Evolutionary conservation across 2,329 filamentous ascomycete genomes (phyloP).

Genomic region (Didymella segeticola): DNA sequence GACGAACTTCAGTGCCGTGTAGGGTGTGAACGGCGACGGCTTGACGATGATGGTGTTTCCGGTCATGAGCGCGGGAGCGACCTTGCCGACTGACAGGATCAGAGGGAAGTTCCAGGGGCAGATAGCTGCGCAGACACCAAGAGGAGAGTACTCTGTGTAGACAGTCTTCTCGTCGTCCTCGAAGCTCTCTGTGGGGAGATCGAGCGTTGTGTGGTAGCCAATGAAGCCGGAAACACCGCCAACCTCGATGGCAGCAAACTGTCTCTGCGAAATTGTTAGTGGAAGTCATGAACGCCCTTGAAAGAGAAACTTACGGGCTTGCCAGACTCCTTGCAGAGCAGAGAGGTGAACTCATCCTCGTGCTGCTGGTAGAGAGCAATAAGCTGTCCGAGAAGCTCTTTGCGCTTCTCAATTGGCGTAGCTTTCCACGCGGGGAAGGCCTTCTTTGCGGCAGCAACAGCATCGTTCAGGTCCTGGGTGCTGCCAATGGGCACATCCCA

Average conservation of each 20-base stretch:
- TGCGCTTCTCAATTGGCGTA: constrained; percentile 43
- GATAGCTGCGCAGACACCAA: constrained; percentile 54
- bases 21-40: constrained; percentile 65
- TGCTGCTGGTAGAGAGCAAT: constrained; percentile 35
- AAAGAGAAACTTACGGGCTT: constrained; percentile 39
- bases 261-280: constrained; percentile 39
- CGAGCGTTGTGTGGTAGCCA: constrained; percentile 46
- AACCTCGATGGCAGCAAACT: constrained; percentile 52
- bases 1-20: constrained; percentile 64
- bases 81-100: constrained; percentile 60
- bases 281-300: too few species aligned
- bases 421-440: constrained; percentile 58
- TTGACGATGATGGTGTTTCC: constrained; percentile 65
- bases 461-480: constrained; percentile 58
- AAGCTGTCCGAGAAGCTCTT: constrained; percentile 39
- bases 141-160: constrained; percentile 55
- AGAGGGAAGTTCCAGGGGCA: constrained; percentile 61
- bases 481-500: constrained; percentile 60
- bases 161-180: constrained; percentile 56
- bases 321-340: constrained; percentile 47
- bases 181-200: constrained; percentile 48
- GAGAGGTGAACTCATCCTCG: constrained; percentile 37
- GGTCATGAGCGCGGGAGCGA: constrained; percentile 63
- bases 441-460: constrained; percentile 56
- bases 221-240: constrained; percentile 46